Conservation (phyloP, 208 protist species). For the Borovskyia barvae region DNA sequence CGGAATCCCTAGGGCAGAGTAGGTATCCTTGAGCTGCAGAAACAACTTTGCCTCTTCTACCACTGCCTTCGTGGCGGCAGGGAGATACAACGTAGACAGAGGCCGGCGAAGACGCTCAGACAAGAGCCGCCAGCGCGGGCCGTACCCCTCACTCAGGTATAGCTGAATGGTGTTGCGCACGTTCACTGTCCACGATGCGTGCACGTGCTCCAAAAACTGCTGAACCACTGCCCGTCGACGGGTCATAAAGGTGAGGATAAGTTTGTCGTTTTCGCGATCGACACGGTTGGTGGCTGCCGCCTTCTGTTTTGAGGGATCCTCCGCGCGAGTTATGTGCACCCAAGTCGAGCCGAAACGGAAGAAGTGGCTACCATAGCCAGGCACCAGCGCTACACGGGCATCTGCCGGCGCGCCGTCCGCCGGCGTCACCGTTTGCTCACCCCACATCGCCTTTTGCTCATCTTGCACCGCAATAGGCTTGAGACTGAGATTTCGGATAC, state of each 20-base stretch:
- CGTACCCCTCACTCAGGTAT: conserved; percentile 58
- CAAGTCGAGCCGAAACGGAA: conserved; percentile 53
- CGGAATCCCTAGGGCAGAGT: conserved; percentile 89
- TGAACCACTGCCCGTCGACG: conserved; percentile 52
- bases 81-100: conserved; percentile 74
- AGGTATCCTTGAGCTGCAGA: conserved; percentile 73
- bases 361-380: conserved; percentile 81
- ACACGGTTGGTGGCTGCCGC: conserved; percentile 25
- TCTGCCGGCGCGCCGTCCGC: conserved; percentile 8
- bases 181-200: conserved; percentile 46
- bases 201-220: conserved; percentile 56
- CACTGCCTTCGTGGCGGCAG: conserved; percentile 41
- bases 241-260: conserved; percentile 71
- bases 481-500: conserved; percentile 65
- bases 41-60: conserved; percentile 85
- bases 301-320: conserved; percentile 72
- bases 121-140: conserved; percentile 62
- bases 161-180: conserved; percentile 61
- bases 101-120: conserved; percentile 61
- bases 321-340: conserved; percentile 68
- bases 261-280: conserved; percentile 77
- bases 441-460: conserved; percentile 32
- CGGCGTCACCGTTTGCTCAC: conserved; percentile 1
- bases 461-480: conserved; percentile 64
- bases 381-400: conserved; percentile 48